Percentiles rank a stretch among this genome's conserved stretches.
These are phyloP conservation scores for Apiotrichum mycotoxinovorans DNA, from an alignment of 1,284 basidiomycete species.

Conservation along the genomic window DNA sequence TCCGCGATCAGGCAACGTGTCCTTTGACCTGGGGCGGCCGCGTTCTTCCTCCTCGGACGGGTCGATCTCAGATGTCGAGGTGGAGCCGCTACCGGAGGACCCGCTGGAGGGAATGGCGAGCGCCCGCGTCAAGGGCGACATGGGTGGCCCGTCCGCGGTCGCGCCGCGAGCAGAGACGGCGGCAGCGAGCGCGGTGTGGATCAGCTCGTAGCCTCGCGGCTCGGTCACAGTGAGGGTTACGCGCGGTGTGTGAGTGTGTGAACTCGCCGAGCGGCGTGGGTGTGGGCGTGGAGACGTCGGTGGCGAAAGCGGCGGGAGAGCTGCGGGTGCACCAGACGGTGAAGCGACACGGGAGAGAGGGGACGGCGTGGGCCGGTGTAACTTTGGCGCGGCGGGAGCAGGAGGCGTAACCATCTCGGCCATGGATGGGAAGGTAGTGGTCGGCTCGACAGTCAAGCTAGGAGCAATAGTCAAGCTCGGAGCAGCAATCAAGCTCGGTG, in stretches of 20 bases:
- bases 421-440: not conserved
- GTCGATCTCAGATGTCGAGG: constrained; percentile 7
- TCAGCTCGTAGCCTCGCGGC: constrained; percentile 23
- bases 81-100: not conserved
- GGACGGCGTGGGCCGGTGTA: not conserved
- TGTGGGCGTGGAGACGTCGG: not conserved
- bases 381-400: not conserved
- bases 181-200: constrained; percentile 25
- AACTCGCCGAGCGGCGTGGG: not conserved
- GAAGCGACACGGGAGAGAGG: constrained; percentile 3
- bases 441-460: not conserved
- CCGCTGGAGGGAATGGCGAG: constrained; percentile 11
- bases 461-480: not conserved
- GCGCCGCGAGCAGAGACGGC: constrained; percentile 4
- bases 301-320: not conserved
- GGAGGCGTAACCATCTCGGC: constrained; percentile 1
- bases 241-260: constrained; percentile 6
- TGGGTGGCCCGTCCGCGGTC: not conserved
- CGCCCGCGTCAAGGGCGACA: constrained; percentile 10
- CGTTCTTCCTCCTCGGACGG: constrained; percentile 25
- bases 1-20: not conserved
- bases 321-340: not conserved
- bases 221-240: constrained; percentile 31
- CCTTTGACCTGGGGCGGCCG: constrained; percentile 35
- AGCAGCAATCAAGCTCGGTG: constrained; percentile 2